These are phyloP conservation scores for Cardamine chenopodiifolia DNA, from an alignment of 345 rosid genomes.

Conservation along the genomic window DNA sequence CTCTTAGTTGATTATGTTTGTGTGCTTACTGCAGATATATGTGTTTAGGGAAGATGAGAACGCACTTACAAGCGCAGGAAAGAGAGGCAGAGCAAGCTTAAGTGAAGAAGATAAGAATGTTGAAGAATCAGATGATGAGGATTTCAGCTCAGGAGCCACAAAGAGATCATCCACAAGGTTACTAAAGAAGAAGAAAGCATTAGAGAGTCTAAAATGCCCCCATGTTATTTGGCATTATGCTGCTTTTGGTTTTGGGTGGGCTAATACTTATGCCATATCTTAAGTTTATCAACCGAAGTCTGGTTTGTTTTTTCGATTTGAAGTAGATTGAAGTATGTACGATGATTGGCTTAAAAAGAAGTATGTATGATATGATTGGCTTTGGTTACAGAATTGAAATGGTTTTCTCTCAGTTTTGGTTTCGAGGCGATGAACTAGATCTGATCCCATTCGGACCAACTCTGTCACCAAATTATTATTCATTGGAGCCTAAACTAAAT, in stretches of 20 bases:
- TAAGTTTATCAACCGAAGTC: neutral
- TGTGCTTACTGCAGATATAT: conserved; percentile 17
- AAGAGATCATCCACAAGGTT: conserved; percentile 21
- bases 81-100: neutral
- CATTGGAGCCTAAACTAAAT: neutral
- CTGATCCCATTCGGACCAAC: neutral
- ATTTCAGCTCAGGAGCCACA: neutral
- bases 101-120: conserved; percentile 14
- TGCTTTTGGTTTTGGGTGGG: neutral
- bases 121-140: conserved; percentile 11
- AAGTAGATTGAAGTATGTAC: neutral
- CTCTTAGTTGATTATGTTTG: neutral
- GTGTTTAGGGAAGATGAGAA: conserved; percentile 27
- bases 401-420: neutral
- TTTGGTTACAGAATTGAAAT: neutral
- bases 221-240: neutral
- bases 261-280: neutral
- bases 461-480: neutral
- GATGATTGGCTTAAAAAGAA: neutral
- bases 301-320: neutral
- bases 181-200: conserved; percentile 11
- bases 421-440: neutral
- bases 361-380: too few relatives aligned
- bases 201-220: neutral
- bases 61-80: neutral